phyloP scores from a whole-genome alignment of 2,329 filamentous ascomycete species.

The Paramyrothecium roridum region DNA sequence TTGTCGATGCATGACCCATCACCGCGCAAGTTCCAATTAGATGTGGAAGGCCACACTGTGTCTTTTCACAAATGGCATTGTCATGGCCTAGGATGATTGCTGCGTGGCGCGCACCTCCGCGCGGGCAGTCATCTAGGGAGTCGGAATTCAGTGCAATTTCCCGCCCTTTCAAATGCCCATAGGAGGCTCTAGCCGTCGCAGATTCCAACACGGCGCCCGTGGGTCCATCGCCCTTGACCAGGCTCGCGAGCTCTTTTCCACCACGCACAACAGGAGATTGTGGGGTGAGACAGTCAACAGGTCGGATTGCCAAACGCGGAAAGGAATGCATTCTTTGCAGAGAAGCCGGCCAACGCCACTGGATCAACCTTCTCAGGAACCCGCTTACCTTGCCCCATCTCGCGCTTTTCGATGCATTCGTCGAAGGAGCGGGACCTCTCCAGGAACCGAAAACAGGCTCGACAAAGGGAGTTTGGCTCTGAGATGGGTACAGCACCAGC shows the following conservation, averaged over 20 bases:
- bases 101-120: not conserved
- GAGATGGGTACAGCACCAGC: not conserved
- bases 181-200: not conserved
- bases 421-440: not conserved
- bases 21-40: no score
- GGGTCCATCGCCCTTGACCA: not conserved
- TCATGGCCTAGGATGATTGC: not conserved
- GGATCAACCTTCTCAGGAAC: not conserved
- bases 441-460: not conserved
- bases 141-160: not conserved
- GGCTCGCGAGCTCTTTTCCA: not conserved
- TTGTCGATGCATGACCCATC: no score
- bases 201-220: not conserved
- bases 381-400: not conserved
- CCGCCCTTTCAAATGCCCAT: not conserved
- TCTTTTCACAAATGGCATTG: not conserved
- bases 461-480: not conserved
- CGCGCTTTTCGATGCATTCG: slow-evolving; percentile 1
- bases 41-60: not conserved
- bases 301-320: not conserved
- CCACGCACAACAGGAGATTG: not conserved
- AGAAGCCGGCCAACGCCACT: not conserved
- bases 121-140: not conserved
- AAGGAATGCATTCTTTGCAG: not conserved
- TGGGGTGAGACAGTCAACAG: not conserved